Evolutionary conservation across 75 land plant genomes (phyloP), one percentile per base, ranked within the genome.

Genomic region (Cryptomeria japonica): DNA sequence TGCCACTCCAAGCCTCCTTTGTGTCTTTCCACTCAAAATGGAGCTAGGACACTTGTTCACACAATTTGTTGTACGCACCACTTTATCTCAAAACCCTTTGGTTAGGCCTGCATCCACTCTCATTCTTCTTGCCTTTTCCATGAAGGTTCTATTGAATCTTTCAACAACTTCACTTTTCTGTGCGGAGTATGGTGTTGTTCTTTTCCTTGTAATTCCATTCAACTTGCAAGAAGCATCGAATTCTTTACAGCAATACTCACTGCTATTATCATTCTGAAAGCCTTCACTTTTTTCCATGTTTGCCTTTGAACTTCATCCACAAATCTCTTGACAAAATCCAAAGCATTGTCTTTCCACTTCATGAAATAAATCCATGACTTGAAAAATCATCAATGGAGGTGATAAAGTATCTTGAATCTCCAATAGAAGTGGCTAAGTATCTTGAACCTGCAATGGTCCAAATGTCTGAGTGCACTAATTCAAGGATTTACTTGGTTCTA

Each of bases 211-310:
- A n/a, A n/a, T n/a, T n/a, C n/a, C n/a, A n/a, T n/a, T n/a, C n/a
- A n/a, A n/a, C n/a, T n/a, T n/a, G n/a, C n/a, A n/a, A n/a, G n/a
- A n/a, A n/a, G n/a, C n/a, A n/a, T n/a, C n/a, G n/a, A n/a, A n/a
- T n/a, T 85, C 55, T 32, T 32, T n/a, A 32, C 64, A 53, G 18
- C 56, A 46, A 46, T 46, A 85, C 56, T 85, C 86, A 85, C 86
- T 58, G 15, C 64, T 22, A 5, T n/a, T 70, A 18, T 70, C 73
- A n/a, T 18, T 56, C 19, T 56, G 3, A 56, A 56, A 18, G 18
- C 58, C 73, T 70, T 70, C 34, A 70, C 73, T 10, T 70, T 70
- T 0, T 70, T 70, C 28, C 19, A 5, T 15, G n/a, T 64, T 64
- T 64, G 15, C 6, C n/a, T 64, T 70, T 70, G 34, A n/a, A 70